Conservation (phyloP, 2,329 filamentous ascomycete genomes). For the Clonostachys sp. region DNA sequence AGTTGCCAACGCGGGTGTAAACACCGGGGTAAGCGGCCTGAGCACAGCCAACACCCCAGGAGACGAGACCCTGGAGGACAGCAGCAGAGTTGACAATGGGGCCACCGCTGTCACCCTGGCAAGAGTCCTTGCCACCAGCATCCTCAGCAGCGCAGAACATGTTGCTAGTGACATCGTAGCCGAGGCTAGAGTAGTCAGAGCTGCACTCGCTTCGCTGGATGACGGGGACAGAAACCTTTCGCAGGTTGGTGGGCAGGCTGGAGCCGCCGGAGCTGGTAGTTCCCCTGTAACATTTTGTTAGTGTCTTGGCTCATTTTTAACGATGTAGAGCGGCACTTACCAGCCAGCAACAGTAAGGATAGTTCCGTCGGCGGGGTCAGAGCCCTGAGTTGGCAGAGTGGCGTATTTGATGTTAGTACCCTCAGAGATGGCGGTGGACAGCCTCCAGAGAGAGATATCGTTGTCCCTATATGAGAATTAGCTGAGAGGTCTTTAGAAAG, state of each 20-base stretch:
- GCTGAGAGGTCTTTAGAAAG: too few species aligned
- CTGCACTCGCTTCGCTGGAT: conserved; percentile 16
- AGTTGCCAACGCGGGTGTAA: conserved; percentile 17
- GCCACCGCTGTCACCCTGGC: conserved; percentile 22
- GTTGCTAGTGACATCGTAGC: conserved; percentile 13
- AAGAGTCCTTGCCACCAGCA: conserved; percentile 20
- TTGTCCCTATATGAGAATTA: conserved; percentile 5
- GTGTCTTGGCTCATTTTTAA: too few species aligned
- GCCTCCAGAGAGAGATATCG: conserved; percentile 20
- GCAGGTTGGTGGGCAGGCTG: conserved; percentile 10
- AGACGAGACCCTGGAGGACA: conserved; percentile 17
- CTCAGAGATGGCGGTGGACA: conserved; percentile 12
- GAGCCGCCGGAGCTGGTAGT: conserved; percentile 4
- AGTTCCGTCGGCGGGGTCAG: conserved; percentile 1
- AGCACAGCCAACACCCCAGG: conserved; percentile 22
- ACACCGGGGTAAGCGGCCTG: conserved; percentile 14
- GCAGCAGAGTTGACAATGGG: conserved; percentile 13
- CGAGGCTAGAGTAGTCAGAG: conserved; percentile 7
- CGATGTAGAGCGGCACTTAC: neutral
- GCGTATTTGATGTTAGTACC: conserved; percentile 1
- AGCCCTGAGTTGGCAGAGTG: conserved; percentile 1
- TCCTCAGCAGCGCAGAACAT: conserved; percentile 22
- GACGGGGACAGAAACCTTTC: conserved; percentile 22
- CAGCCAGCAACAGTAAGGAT: conserved; percentile 4
- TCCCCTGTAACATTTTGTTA: neutral